Evolutionary conservation across 129 eudicot species (phyloP).

Genomic region (Smallanthus sonchifolius): DNA sequence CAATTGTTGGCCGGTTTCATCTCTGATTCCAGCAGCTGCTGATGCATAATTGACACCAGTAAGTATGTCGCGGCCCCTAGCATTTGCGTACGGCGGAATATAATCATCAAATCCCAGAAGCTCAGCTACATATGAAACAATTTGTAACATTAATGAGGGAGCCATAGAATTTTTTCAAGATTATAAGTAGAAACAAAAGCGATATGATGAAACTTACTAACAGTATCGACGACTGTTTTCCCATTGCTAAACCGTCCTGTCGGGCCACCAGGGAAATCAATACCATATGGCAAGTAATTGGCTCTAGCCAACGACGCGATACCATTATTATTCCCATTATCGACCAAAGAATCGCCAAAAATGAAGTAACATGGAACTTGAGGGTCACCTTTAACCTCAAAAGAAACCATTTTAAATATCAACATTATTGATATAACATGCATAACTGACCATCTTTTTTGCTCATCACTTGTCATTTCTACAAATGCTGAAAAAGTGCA

Average conservation of each 20-base stretch:
- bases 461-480: constrained; percentile 32
- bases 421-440: constrained; percentile 12
- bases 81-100: constrained; percentile 59
- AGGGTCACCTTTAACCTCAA: constrained; percentile 40
- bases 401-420: constrained; percentile 18
- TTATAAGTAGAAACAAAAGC: not conserved
- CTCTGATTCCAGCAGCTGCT: constrained; percentile 81
- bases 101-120: constrained; percentile 58
- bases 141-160: not conserved
- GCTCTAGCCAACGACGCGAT: constrained; percentile 76
- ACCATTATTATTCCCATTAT: constrained; percentile 71
- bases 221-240: constrained; percentile 56
- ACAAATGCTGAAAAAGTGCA: constrained; percentile 16
- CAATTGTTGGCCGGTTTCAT: constrained; percentile 79
- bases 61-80: constrained; percentile 50
- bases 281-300: constrained; percentile 80
- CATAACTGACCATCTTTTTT: constrained; percentile 20
- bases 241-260: constrained; percentile 77
- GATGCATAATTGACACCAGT: constrained; percentile 77
- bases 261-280: constrained; percentile 65
- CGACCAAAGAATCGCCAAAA: constrained; percentile 83
- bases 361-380: constrained; percentile 83
- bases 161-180: not conserved
- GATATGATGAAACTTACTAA: constrained; percentile 45
- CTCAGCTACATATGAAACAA: constrained; percentile 46